phyloP scores from a whole-genome alignment of 306 rosid genomes.

The Erythrophleum fordii region DNA sequence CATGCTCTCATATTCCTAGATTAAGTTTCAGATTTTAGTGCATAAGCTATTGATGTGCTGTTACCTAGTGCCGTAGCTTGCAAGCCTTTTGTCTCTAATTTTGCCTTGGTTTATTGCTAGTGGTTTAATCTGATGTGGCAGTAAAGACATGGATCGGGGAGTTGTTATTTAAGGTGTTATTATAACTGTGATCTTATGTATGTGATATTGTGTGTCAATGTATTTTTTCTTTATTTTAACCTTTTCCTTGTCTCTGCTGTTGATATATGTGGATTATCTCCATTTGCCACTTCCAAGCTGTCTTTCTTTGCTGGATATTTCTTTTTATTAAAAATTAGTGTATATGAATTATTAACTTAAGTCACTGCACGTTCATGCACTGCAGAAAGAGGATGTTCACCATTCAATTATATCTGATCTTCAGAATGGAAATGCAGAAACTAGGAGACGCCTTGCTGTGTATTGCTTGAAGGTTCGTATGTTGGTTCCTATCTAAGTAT shows the following conservation, averaged over 20 bases:
- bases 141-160: constrained; percentile 15
- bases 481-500: constrained; percentile 33
- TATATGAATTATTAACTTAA: constrained; percentile 27
- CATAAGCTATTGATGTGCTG: constrained; percentile 13
- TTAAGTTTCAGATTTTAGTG: constrained; percentile 18
- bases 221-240: constrained; percentile 6
- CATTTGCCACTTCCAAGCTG: neutral
- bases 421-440: constrained; percentile 97
- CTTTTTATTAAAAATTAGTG: constrained; percentile 23
- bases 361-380: constrained; percentile 30
- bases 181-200: neutral
- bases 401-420: constrained; percentile 97
- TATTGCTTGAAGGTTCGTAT: constrained; percentile 88
- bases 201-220: neutral
- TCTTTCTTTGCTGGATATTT: constrained; percentile 36
- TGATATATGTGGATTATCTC: constrained; percentile 8
- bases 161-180: neutral
- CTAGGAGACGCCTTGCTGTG: constrained; percentile 96
- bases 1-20: neutral
- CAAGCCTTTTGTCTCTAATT: neutral
- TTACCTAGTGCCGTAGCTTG: constrained; percentile 2
- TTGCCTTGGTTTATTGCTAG: neutral
- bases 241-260: constrained; percentile 1
- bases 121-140: neutral
- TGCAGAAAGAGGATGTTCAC: constrained; percentile 98